Base-by-base conservation (phyloP, 805 yeast genomes). In the Candida gorgasii region DNA sequence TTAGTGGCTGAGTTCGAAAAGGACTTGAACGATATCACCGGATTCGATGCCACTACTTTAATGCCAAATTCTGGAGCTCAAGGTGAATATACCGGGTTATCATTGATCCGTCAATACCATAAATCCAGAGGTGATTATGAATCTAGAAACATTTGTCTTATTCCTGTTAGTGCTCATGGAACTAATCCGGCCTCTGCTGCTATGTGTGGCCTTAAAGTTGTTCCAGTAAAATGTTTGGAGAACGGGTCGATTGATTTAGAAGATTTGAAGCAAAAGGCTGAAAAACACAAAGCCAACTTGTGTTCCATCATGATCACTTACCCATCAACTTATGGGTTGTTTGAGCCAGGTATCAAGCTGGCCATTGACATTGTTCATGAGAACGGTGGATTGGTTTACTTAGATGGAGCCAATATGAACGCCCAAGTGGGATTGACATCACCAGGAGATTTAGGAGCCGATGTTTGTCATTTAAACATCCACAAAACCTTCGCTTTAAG, bases 51-150 rank as follows among this genome's bases (percentile, higher is more conserved):
- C 30, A 84, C 95, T 15, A 86, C 97, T 2, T 70, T 88, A 46
- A 95, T 89, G 83, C 99, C 99, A 49, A 93, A 93, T 62, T 88
- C 97, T 29, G 99, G 99, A 52, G 98, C 99, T 29, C 97, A 92
- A 66, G 99, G 99, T 65, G 99, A 93, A 67, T 93, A 86, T 67
- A 80, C 98, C 12, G 99, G 99, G 20, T 73, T 93, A 46, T 79
- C 95, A 46, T 89, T 89, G 34, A 92, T 93, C 52, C 78, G 82
- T 52, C 78, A 85, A 28, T 93, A 87, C 61, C 79, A 86, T 52
- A 78, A 80, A 47, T 69, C 84, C 15, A 74, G 70, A 34, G 95
- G 93, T 31, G 84, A 89, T 58, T 53, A 63, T 46, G 64, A 75
- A 13, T 69, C 81, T 45, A 79, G 99, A 60, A 81, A 89, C 62